phyloP scores from a whole-genome alignment of 768 basidiomycete species.

The Termitomyces sp. region DNA sequence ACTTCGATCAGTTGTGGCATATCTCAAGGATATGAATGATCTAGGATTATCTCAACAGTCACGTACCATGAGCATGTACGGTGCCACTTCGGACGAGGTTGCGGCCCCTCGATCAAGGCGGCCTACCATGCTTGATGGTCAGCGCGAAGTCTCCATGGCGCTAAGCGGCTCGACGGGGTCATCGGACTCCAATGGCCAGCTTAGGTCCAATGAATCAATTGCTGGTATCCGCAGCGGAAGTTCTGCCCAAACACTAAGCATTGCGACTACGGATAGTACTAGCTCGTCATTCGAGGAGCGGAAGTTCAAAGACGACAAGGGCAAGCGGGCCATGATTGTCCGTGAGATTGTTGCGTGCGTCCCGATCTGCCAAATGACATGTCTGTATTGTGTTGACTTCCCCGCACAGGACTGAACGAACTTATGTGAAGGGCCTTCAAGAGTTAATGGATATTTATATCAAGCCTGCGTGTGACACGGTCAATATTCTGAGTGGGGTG shows the following conservation, averaged over 20 bases:
- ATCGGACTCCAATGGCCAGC: constrained; percentile 47
- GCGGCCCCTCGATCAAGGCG: constrained; percentile 53
- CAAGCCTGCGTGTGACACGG: constrained; percentile 72
- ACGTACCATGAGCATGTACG: constrained; percentile 58
- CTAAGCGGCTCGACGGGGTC: constrained; percentile 45
- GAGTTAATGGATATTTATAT: constrained; percentile 96
- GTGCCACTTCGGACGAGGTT: constrained; percentile 45
- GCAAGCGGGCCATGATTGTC: constrained; percentile 79
- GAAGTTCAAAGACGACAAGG: constrained; percentile 89
- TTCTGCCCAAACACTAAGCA: constrained; percentile 66
- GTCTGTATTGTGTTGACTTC: neutral
- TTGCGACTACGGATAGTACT: constrained; percentile 72
- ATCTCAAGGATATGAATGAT: constrained; percentile 94
- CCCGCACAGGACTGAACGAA: constrained; percentile 79
- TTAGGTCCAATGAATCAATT: constrained; percentile 68
- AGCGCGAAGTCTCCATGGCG: constrained; percentile 57
- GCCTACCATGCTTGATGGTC: constrained; percentile 62
- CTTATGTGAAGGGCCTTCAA: constrained; percentile 91
- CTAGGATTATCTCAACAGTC: constrained; percentile 70
- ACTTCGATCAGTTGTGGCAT: constrained; percentile 91
- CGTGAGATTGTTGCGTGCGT: constrained; percentile 90
- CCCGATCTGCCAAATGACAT: constrained; percentile 1
- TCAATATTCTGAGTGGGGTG: constrained; percentile 68
- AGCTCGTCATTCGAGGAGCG: constrained; percentile 71
- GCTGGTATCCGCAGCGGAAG: constrained; percentile 57